These are phyloP conservation scores for Dalbergia oliveri DNA, from an alignment of 306 rosid genomes.

Conservation along the genomic window DNA sequence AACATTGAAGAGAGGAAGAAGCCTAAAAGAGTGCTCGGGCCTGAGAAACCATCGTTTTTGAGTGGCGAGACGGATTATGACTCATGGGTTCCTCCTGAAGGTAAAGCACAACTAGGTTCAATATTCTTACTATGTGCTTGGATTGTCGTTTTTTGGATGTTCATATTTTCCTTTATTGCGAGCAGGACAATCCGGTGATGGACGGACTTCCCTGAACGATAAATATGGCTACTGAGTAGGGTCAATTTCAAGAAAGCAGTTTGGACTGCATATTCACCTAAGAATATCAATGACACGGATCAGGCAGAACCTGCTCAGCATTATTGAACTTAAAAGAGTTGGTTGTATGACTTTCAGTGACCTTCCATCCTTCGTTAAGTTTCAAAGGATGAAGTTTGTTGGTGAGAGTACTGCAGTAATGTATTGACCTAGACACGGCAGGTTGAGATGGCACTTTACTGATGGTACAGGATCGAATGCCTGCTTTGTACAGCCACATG, in stretches of 20 bases:
- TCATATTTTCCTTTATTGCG: conserved; percentile 33
- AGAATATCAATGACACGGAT: not conserved
- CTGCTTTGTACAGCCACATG: conserved; percentile 16
- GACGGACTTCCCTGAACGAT: conserved; percentile 84
- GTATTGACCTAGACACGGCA: not conserved
- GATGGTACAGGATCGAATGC: conserved; percentile 18
- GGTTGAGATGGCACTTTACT: conserved; percentile 28
- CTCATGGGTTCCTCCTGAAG: conserved; percentile 94
- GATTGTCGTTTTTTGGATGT: conserved; percentile 24
- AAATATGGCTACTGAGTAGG: conserved; percentile 76
- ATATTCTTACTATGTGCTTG: not conserved
- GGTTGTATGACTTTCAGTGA: conserved; percentile 34
- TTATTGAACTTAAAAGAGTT: conserved; percentile 10
- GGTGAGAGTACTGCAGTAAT: conserved; percentile 17
- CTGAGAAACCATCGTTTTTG: conserved; percentile 88
- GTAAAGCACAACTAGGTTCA: conserved; percentile 55
- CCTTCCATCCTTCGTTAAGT: conserved; percentile 2
- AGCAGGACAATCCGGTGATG: conserved; percentile 98
- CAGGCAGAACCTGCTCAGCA: conserved; percentile 26
- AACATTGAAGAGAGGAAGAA: conserved; percentile 55
- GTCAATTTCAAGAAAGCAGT: conserved; percentile 9
- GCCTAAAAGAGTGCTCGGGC: conserved; percentile 83
- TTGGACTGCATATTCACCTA: conserved; percentile 19
- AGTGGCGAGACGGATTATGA: conserved; percentile 57
- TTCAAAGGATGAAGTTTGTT: not conserved